Conservation (phyloP, 768 basidiomycete species). For the Infundibulicybe gibba region DNA sequence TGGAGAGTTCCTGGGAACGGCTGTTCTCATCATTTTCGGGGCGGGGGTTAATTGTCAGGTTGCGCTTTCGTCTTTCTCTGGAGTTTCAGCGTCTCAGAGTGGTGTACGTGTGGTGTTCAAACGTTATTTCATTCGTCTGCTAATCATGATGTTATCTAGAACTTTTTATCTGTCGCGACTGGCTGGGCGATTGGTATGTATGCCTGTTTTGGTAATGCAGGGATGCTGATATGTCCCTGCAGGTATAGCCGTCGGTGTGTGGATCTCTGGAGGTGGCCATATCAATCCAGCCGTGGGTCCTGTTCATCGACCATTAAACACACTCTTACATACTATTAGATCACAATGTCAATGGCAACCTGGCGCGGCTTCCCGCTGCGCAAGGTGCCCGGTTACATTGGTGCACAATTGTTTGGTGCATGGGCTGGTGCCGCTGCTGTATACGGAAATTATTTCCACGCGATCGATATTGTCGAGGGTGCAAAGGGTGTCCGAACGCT, state of each 20-base stretch:
- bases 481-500: slow-evolving; percentile 40
- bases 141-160: too few relatives aligned
- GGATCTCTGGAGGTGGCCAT: slow-evolving; percentile 65
- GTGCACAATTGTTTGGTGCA: slow-evolving; percentile 51
- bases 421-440: slow-evolving; percentile 43
- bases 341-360: slow-evolving; percentile 66
- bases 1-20: too few relatives aligned
- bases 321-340: slow-evolving; percentile 24
- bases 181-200: too few relatives aligned
- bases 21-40: too few relatives aligned
- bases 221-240: too few relatives aligned
- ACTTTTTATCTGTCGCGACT: too few relatives aligned
- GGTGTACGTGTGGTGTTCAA: too few relatives aligned
- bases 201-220: too few relatives aligned
- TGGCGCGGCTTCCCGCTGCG: slow-evolving; percentile 71
- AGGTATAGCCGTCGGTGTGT: slow-evolving; percentile 56
- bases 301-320: neutral
- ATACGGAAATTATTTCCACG: slow-evolving; percentile 57
- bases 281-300: slow-evolving; percentile 62
- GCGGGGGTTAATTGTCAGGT: too few relatives aligned
- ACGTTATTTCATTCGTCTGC: neutral
- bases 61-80: too few relatives aligned
- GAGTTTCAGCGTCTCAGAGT: too few relatives aligned
- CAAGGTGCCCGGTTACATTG: slow-evolving; percentile 29
- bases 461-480: slow-evolving; percentile 54